Conservation (phyloP, 1,139 yeast species). For the Yueomyces sp. region DNA sequence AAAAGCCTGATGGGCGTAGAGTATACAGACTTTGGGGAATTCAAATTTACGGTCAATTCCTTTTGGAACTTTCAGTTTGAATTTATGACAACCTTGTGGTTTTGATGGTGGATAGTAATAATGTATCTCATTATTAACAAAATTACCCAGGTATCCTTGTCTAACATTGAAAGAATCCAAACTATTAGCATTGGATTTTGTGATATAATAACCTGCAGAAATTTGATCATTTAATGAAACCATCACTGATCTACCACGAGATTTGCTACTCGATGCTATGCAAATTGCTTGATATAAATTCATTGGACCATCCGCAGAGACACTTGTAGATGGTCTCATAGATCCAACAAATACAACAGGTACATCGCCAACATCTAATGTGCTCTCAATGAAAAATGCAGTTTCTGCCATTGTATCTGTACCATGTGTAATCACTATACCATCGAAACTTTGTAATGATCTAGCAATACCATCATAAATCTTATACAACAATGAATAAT, state of each 20-base stretch:
- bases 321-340: slow-evolving; percentile 61
- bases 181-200: slow-evolving; percentile 58
- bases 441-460: slow-evolving; percentile 31
- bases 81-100: slow-evolving; percentile 39
- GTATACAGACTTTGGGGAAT: slow-evolving; percentile 32
- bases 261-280: slow-evolving; percentile 40
- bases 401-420: slow-evolving; percentile 66
- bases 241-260: slow-evolving; percentile 46
- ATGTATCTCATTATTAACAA: slow-evolving; percentile 53
- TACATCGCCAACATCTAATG: slow-evolving; percentile 39
- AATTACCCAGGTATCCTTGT: slow-evolving; percentile 59
- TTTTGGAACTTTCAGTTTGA: slow-evolving; percentile 22
- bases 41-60: slow-evolving; percentile 6
- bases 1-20: slow-evolving; percentile 53
- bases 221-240: slow-evolving; percentile 57
- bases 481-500: slow-evolving; percentile 27
- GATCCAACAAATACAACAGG: slow-evolving; percentile 62
- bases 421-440: slow-evolving; percentile 58
- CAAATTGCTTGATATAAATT: slow-evolving; percentile 58
- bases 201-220: slow-evolving; percentile 57
- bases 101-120: slow-evolving; percentile 52
- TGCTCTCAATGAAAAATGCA: slow-evolving; percentile 51
- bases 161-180: slow-evolving; percentile 59
- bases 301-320: slow-evolving; percentile 64
- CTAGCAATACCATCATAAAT: slow-evolving; percentile 32